Conservation (phyloP, 805 yeast genomes). For the Lipomyces anomalus region DNA sequence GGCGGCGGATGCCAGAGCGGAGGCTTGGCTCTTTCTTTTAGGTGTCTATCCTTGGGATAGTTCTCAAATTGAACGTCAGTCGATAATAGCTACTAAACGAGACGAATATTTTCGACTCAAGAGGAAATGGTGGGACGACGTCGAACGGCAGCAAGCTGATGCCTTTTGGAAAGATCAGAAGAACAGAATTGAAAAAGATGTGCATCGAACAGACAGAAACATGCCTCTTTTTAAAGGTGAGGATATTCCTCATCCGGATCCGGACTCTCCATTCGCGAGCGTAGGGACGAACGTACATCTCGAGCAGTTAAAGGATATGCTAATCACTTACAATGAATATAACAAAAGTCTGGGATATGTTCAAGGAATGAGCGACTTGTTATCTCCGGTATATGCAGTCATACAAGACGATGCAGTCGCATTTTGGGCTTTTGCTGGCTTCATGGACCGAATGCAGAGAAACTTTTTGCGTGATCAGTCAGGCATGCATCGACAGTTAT, state of each 20-base stretch:
- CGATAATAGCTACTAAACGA: constrained; percentile 50
- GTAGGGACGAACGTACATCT: constrained; percentile 75
- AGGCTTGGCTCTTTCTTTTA: constrained; percentile 82
- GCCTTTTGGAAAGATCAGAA: constrained; percentile 87
- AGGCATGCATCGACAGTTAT: constrained; percentile 88
- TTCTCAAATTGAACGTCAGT: constrained; percentile 58
- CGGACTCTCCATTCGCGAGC: constrained; percentile 50
- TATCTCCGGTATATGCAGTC: constrained; percentile 72
- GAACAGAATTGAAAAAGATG: constrained; percentile 85
- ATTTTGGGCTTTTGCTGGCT: constrained; percentile 81
- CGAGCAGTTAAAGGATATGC: constrained; percentile 62
- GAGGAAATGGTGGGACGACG: constrained; percentile 66
- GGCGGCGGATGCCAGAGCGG: constrained; percentile 50
- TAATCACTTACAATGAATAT: constrained; percentile 79
- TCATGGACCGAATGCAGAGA: constrained; percentile 93
- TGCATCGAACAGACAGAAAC: constrained; percentile 82
- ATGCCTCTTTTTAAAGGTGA: constrained; percentile 56
- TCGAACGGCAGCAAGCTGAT: constrained; percentile 48
- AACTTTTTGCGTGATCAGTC: constrained; percentile 87
- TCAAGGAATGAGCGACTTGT: constrained; percentile 94
- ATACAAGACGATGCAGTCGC: constrained; percentile 66
- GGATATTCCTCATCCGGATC: constrained; percentile 38
- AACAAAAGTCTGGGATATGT: constrained; percentile 86
- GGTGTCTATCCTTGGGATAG: constrained; percentile 89
- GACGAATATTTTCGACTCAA: constrained; percentile 55